Evolutionary conservation across 73 alveolate genomes (phyloP), one percentile per base, ranked within the genome.

Genomic region (Blepharisma stoltei): DNA sequence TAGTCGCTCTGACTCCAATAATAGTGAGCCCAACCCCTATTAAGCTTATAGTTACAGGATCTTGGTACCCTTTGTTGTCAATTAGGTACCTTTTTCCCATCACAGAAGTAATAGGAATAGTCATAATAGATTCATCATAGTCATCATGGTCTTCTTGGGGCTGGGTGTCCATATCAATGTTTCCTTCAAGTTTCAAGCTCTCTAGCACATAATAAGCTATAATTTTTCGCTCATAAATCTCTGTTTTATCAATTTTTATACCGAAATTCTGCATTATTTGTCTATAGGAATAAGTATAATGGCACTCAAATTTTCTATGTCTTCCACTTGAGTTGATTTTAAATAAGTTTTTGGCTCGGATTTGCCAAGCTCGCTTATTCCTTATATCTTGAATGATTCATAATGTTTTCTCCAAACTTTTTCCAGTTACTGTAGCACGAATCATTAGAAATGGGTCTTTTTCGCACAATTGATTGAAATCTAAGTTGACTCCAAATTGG

Each of bases 271-370:
- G 23, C 18, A 18, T 8, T 9, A 60, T 14, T 11, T 8, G 14
- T 14, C 18, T 20, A 38, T 60, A 60, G 14, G 38, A 38, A 47
- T 60, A 60, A 0, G 23, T 18, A 60, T 20, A 60, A 60, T n/a
- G 18, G 2, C n/a, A 20, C 14, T 38, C 18, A 25, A 18, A 60
- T 14, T 14, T 25, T 25, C 45, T 60, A 14, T 25, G 14, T 2
- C 73, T n/a, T 25, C 37, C 73, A 25, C 73, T 60, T 60, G 73
- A 60, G 45, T 25, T 25, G 37, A 60, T 60, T 52, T 52, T 52
- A 25, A 14, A 38, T 18, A 60, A 25, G 18, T 11, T 60, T 60
- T 60, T 60, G 11, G 45, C 45, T 60, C 23, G 14, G 37, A 60
- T 25, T 18, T 60, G 46, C 73, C 73, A 60, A 60, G 18, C 49